Evolutionary conservation across 2,329 filamentous ascomycete genomes (phyloP).

Genomic region (Ophiosphaerella herpotricha): DNA sequence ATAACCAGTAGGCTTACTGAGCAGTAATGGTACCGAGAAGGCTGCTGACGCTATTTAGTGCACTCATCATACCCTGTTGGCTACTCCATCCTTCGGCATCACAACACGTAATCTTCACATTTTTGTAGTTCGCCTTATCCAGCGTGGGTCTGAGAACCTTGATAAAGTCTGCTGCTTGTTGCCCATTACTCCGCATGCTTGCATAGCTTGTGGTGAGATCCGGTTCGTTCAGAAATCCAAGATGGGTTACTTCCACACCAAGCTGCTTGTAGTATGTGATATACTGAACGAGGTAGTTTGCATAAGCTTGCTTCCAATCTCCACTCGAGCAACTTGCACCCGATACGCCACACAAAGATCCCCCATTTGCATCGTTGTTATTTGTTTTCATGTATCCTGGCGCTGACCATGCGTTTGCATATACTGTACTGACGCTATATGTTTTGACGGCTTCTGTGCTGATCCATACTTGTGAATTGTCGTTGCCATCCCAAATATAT

Average conservation of each 20-base stretch:
- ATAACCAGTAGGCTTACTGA: constrained; percentile 17
- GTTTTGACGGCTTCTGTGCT: constrained; percentile 52
- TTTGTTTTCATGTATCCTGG: constrained; percentile 60
- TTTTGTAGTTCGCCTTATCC: constrained; percentile 42
- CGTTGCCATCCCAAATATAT: constrained; percentile 37
- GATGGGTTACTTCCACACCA: constrained; percentile 48
- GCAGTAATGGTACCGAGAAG: constrained; percentile 28
- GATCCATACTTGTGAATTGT: constrained; percentile 57
- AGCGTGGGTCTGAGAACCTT: constrained; percentile 50
- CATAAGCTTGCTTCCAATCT: constrained; percentile 57
- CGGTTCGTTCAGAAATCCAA: constrained; percentile 55
- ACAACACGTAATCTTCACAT: constrained; percentile 50
- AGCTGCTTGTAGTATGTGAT: constrained; percentile 49
- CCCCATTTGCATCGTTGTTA: constrained; percentile 50
- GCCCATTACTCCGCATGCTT: constrained; percentile 52
- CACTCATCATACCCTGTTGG: constrained; percentile 28
- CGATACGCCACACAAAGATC: constrained; percentile 54
- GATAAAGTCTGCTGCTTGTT: constrained; percentile 58
- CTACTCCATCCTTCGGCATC: constrained; percentile 52
- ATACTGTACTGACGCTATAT: constrained; percentile 52
- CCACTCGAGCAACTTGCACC: constrained; percentile 48
- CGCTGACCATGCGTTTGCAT: constrained; percentile 57
- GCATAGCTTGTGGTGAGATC: constrained; percentile 43
- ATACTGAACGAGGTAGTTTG: constrained; percentile 55
- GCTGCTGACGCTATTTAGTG: constrained; percentile 17